Base-by-base conservation (phyloP, 352 stramenopile species). In the Phytopythium chamaehyphon region DNA sequence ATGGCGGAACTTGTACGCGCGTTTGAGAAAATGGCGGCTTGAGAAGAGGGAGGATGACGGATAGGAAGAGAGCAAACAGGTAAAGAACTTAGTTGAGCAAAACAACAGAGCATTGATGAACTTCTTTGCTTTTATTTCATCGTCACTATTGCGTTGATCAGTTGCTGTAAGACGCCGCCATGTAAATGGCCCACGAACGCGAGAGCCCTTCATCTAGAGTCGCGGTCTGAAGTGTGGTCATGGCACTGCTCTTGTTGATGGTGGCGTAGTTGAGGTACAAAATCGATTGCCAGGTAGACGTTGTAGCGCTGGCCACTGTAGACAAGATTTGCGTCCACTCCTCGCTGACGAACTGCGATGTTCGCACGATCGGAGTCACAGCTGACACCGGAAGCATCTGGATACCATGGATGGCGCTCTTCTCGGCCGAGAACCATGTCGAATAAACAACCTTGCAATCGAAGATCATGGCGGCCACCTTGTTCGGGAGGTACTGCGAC, bases 151-250 rank as follows among this genome's bases (percentile, higher is more conserved):
- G 28, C 5, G 5, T 10, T 10, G 9, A 33, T 33, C 28, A 33
- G 28, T 33, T 33, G 28, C 28, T 33, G 38, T 43, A 43, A n/a
- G 38, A 43, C 18, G 76, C 76, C 2, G 79, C 79, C 16, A 82
- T 78, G 61, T 90, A 90, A 18, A 88, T 47, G 26, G 79, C 79
- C 76, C 74, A 88, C 11, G 76, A 74, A 0, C 67, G 68, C 15
- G 73, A 74, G 11, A 88, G 48, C 2, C 79, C 79, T 28, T 86
- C 73, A 56, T 90, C 79, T 65, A 88, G 71, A 6, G 65, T 67
- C 14, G 78, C 72, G 14, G 67, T 73, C 42, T 62, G 49, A 14
- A 89, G 58, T 11, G 69, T 66, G 28, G 47, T 38, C 43, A 92
- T 43, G 7, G 81, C 69, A 9, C 64, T 59, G 47, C 71, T 57